Evolutionary conservation across 164 flowering plant species (phyloP), one percentile per base, ranked within the genome.

Genomic region (Vitis rupestris): DNA sequence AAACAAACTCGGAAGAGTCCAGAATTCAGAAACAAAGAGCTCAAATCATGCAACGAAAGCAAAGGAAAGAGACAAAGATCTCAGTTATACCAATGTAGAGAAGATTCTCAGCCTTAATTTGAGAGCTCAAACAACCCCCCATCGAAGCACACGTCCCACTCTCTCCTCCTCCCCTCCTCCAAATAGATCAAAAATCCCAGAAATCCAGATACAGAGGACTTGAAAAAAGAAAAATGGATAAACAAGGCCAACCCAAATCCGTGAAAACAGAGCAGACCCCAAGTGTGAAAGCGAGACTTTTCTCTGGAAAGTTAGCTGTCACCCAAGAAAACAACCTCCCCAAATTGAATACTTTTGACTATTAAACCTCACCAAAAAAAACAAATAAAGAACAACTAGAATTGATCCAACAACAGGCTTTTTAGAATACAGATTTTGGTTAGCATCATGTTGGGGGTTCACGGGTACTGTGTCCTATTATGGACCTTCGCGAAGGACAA

Each of bases 61-160:
- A 70, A 48, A 66, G n/a, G 53, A 72, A 56, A 16, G 3, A 5
- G 8, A 57, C 8, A n/a, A 19, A 30, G 19, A 50, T 37, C 29
- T 2, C 10, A 31, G 44, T 65, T 44, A 29, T 81, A 81, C 84
- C 85, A 15, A 73, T 69, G 23, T 72, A 83, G 66, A 59, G 69
- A 64, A 82, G 85, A 71, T 84, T 82, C 61, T 84, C 88, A 58
- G 86, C 86, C 71, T 86, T 84, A 65, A 83, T 74, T 66, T 75
- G 74, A 58, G 69, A n/a, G 74, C 90, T 83, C 14, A 75, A 78
- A 72, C 90, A 87, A 69, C 77, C 76, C 59, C 90, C 90, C 90
- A 87, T 87, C 17, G 52, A 55, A 30, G 16, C 44, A 65, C 23
- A 73, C 29, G 47, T 57, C 29, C 29, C 48, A 50, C 11, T 2